Evolutionary conservation across 495 filamentous ascomycete genomes (phyloP), one percentile per base, ranked within the genome.

Genomic region (Penicillium ucsense): DNA sequence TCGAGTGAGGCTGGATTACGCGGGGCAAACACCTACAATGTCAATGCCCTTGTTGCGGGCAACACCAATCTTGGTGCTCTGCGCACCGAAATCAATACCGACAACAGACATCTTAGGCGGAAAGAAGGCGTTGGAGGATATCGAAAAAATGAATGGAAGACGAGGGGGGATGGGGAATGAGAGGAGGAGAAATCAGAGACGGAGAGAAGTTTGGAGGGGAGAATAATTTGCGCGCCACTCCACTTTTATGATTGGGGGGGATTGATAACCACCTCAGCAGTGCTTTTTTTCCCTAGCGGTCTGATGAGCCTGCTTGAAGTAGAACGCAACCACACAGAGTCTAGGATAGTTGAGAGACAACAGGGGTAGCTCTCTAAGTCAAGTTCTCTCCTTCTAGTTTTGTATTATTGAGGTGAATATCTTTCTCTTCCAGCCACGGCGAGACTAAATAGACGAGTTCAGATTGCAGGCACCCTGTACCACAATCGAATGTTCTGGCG

Each of bases 31-130:
- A 94, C 89, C 60, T 82, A 96, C 91, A 68, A 99, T 94, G 78
- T 99, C 92, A 65, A 98, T 94, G 76, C 92, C 92, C 61, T 94
- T 86, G 67, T 97, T 97, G 63, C 91, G 77, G 55, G 92, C 91
- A 67, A 97, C 92, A 63, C 92, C 94, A 68, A 97, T 86, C 62
- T 94, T 91, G 54, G 91, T 95, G 76, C 94, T 95, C 60, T 94
- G 86, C 31, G 89, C 86, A 72, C 92, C 92, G 71, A 99, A 84
- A 81, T 99, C 92, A 61, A 95, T 82, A 63, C 92, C 89, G 54
- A 88, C 83, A 62, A 88, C 84, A 69, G 73, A 78, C 83, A 86
- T 87, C 63, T 61, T 78, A 60, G 60, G 57, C 51, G 47, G 49
- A 56, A 46, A 41, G 55, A 49, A 51, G 50, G 41, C 34, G 41